Evolutionary conservation across 805 yeast genomes (phyloP), one percentile per base, ranked within the genome.

Genomic region (Hanseniaspora pseudoguilliermondii): DNA sequence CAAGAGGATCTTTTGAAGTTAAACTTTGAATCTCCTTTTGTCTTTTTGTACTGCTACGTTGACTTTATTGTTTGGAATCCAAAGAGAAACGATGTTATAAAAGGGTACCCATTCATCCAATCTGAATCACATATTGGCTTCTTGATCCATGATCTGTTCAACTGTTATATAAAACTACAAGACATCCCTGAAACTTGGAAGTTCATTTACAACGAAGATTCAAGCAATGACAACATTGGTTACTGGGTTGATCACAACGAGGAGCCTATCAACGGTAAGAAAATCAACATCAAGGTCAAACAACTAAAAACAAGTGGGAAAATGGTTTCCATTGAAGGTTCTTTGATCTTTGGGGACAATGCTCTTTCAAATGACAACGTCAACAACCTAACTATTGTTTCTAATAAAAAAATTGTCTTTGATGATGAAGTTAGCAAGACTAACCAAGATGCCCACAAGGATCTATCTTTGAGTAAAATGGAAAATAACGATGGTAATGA

Each of bases 111-210:
- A 55, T 88, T 87, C 72, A 82, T 91, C 79, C 97, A 91, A 72
- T 83, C 96, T 2, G 95, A 95, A 18, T 84, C 96, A 8, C 98
- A 93, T 66, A 84, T 93, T 63, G 97, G 97, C 58, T 74, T 93
- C 59, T 76, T 93, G 60, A 75, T 93, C 50, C 90, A 87, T 67
- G 97, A 93, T 70, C 87, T 95, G 0, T 93, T 93, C 73, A 93
- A 93, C 70, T 97, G 97, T 23, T 82, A 91, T 47, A 87, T 93
- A 60, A 87, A 86, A 69, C 82, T 86, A 66, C 82, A 77, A 65
- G 82, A 81, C 62, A 89, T 93, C 59, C 98, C 98, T n/a, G 71
- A 73, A 43, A 77, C 74, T 48, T 93, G 98, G 98, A 73, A 74
- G 36, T 93, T 60, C 61, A 63, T 36, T 15, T 49, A 55, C 20